Percentiles rank a stretch among this genome's conserved stretches.
Conservation (phyloP, 192 early-diverging fungal species). For the Coemansia sp. region DNA sequence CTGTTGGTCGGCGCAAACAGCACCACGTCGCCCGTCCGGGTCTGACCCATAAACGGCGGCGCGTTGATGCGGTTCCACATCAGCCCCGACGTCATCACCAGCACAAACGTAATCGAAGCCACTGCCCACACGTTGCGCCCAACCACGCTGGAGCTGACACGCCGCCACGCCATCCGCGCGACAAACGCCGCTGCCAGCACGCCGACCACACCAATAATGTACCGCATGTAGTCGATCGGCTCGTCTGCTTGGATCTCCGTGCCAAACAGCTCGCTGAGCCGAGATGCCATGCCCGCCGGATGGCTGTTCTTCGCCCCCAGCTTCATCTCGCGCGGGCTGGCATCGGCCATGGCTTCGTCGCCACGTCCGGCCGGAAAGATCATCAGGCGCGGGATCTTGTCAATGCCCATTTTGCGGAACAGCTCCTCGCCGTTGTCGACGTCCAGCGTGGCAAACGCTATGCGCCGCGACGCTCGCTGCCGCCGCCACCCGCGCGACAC, state of each 20-base stretch:
- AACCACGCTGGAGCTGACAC: conserved; percentile 28
- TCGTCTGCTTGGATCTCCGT: conserved; percentile 29
- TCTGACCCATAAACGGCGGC: conserved; percentile 46
- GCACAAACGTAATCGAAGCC: conserved; percentile 38
- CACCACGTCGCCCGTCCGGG: conserved; percentile 29
- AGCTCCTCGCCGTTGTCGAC: conserved; percentile 51
- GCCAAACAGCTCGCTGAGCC: conserved; percentile 42
- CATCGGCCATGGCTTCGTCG: conserved; percentile 23
- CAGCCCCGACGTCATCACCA: conserved; percentile 54
- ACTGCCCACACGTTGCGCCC: conserved; percentile 38
- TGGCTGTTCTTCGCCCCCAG: conserved; percentile 19
- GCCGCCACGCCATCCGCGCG: conserved; percentile 20
- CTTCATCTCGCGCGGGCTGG: conserved; percentile 40
- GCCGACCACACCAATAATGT: conserved; percentile 9
- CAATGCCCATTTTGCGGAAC: conserved; percentile 46
- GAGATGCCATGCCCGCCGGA: conserved; percentile 28
- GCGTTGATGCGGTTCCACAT: conserved; percentile 56
- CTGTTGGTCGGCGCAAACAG: conserved; percentile 43
- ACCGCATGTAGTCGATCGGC: conserved; percentile 31
- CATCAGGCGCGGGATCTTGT: conserved; percentile 46
- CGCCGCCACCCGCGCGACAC: conserved; percentile 46
- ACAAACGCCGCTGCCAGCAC: conserved; percentile 14
- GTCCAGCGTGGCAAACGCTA: conserved; percentile 46
- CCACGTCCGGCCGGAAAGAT: conserved; percentile 46
- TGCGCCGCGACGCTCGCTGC: conserved; percentile 12